Base-by-base conservation (phyloP, 306 rosid genomes). In the Cucurbita pepo region DNA sequence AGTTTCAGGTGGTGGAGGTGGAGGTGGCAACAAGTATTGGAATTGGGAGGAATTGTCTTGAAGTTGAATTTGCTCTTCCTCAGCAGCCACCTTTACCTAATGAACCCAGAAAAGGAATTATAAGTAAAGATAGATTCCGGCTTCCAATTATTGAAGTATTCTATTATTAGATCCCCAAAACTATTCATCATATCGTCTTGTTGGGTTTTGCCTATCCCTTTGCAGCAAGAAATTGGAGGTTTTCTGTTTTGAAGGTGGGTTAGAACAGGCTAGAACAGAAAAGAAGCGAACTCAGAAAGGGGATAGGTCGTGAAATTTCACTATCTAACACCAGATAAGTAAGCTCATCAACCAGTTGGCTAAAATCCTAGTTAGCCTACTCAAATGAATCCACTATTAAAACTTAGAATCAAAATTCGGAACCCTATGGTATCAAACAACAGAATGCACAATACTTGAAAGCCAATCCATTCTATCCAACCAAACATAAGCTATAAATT, bases 11-110 rank as follows among this genome's bases (percentile, higher is more conserved):
- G 56, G 77, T 53, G 80, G 82, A 1, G 80, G 83, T 8, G 85
- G 76, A 1, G 80, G 83, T 8, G 85, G 76, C 48, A 82, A 80
- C 77, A 77, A 21, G 8, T 82, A 75, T 75, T 82, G 85, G 18
- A 86, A 79, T 56, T 77, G 90, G 73, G 86, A 79, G 73, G 74
- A 57, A 41, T 44, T 74, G 38, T 86, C 95, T 77, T 85, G 88
- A 81, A 73, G 82, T 72, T 82, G 86, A 18, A 73, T 83, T 85
- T 81, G 87, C 18, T 83, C 96, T 71, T 91, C 96, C 75, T 89
- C 97, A 87, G 85, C 83, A 56, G 87, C 85, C 62, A 83, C 78
- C 22, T 87, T 56, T 7, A 94, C 97, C 99, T 94, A 78, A 80
- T 48, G 83, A 47, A 75, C 11, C 76, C 40, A 56, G 18, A 41